phyloP scores from a whole-genome alignment of 257 asterid genomes.

The Henckelia pumila region DNA sequence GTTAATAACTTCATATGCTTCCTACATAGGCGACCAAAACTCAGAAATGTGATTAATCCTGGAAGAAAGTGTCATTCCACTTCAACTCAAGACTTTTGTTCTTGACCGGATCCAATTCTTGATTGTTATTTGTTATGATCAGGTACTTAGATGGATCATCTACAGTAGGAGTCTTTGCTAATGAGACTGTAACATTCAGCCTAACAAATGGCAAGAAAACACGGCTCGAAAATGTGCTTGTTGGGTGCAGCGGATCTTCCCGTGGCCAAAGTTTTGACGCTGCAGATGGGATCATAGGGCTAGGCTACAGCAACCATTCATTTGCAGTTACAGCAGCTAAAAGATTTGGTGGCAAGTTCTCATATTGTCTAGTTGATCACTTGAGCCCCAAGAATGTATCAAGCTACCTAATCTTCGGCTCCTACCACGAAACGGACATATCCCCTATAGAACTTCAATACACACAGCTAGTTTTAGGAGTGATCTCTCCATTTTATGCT shows the following conservation, averaged over 20 bases:
- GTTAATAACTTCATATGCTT: background rate
- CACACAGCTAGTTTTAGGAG: constrained; percentile 48
- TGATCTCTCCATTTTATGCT: constrained; percentile 40
- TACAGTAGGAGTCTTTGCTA: constrained; percentile 46
- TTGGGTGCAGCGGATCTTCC: constrained; percentile 48
- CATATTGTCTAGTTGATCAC: constrained; percentile 65
- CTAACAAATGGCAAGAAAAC: constrained; percentile 31
- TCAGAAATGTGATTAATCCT: too few species aligned
- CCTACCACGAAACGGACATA: constrained; percentile 16
- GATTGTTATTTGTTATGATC: constrained; percentile 5
- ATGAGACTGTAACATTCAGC: constrained; percentile 41
- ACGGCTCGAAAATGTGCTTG: constrained; percentile 35
- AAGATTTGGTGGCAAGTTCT: constrained; percentile 50
- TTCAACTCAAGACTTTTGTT: background rate
- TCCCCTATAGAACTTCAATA: constrained; percentile 27
- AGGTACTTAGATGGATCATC: constrained; percentile 59
- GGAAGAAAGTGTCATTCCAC: background rate
- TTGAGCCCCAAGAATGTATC: constrained; percentile 43
- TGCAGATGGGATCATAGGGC: constrained; percentile 54
- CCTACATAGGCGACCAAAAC: background rate
- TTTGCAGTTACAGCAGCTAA: constrained; percentile 38
- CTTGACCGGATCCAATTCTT: background rate
- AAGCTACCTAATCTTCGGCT: constrained; percentile 49
- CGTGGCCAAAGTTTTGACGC: constrained; percentile 33
- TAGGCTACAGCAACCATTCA: constrained; percentile 54